A percentile compares a stretch with the other conserved stretches of the same genome.
Conservation (phyloP, 495 filamentous ascomycete genomes). For the Neurospora sp. region DNA sequence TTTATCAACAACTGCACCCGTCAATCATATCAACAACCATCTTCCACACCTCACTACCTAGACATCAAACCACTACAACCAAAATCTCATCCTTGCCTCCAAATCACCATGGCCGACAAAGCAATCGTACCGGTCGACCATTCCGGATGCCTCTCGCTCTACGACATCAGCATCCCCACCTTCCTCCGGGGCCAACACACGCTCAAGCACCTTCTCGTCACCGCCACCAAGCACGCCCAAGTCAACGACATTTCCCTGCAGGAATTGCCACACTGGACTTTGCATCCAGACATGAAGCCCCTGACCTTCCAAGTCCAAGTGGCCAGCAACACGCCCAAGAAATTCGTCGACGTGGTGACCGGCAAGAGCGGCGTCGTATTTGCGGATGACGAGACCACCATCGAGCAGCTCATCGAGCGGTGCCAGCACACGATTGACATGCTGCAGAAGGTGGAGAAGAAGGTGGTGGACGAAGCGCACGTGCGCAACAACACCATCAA, state of each 20-base stretch:
- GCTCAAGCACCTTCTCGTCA: slow-evolving; percentile 16
- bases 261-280: slow-evolving; percentile 8
- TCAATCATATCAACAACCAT: neutral
- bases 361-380: slow-evolving; percentile 24
- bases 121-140: too few species aligned
- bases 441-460: slow-evolving; percentile 27
- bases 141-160: slow-evolving; percentile 3
- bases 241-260: slow-evolving; percentile 5
- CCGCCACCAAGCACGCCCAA: slow-evolving; percentile 16
- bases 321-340: slow-evolving; percentile 26
- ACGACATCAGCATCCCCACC: slow-evolving; percentile 15
- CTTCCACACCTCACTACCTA: neutral
- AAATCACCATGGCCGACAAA: neutral
- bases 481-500: neutral
- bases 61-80: neutral
- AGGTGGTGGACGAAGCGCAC: slow-evolving; percentile 19
- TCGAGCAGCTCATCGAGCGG: slow-evolving; percentile 30
- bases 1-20: neutral
- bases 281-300: slow-evolving; percentile 39
- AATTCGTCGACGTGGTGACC: slow-evolving; percentile 28
- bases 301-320: slow-evolving; percentile 34
- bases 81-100: neutral
- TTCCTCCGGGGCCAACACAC: slow-evolving; percentile 14
- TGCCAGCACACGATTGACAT: slow-evolving; percentile 25
- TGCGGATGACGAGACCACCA: slow-evolving; percentile 27